phyloP scores from a whole-genome alignment of 2,329 filamentous ascomycete species.

The Ophiocordyceps robertsii region DNA sequence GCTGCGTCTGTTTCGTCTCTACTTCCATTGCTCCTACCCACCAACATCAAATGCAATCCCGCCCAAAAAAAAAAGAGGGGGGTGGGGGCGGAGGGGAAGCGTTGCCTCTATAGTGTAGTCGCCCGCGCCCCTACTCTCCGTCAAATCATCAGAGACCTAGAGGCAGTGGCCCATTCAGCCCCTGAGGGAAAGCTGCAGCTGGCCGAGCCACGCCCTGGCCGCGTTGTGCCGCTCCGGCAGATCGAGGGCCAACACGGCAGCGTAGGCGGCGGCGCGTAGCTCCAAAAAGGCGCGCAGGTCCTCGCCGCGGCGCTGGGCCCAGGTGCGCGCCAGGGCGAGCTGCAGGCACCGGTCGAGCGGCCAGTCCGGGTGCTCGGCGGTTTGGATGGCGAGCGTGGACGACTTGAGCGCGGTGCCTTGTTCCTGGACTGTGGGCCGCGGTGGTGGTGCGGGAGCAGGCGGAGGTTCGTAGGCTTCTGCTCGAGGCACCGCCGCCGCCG shows the following conservation, averaged over 20 bases:
- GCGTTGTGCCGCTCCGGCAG: background rate
- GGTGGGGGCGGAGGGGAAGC: too few species aligned
- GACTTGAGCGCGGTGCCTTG: background rate
- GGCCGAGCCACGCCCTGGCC: background rate
- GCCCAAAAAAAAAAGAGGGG: too few species aligned
- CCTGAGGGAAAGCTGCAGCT: background rate
- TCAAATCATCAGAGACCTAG: too few species aligned
- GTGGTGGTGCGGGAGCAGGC: too few species aligned
- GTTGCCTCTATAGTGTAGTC: too few species aligned
- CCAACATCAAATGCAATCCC: too few species aligned
- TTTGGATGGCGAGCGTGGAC: background rate
- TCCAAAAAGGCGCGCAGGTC: background rate
- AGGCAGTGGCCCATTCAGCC: too few species aligned
- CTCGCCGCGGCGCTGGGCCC: background rate
- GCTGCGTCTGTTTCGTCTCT: too few species aligned
- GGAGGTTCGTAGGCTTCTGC: too few species aligned
- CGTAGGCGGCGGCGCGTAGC: background rate
- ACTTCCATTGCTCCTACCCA: too few species aligned
- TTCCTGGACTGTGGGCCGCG: background rate
- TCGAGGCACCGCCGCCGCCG: too few species aligned
- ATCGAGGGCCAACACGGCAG: background rate
- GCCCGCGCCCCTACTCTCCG: background rate
- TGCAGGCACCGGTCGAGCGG: constrained; percentile 1
- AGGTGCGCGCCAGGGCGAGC: background rate
- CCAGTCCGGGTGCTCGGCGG: constrained; percentile 5